These are phyloP conservation scores for Arthrinium phaeospermum DNA, from an alignment of 2,329 filamentous ascomycete species.

Conservation along the genomic window DNA sequence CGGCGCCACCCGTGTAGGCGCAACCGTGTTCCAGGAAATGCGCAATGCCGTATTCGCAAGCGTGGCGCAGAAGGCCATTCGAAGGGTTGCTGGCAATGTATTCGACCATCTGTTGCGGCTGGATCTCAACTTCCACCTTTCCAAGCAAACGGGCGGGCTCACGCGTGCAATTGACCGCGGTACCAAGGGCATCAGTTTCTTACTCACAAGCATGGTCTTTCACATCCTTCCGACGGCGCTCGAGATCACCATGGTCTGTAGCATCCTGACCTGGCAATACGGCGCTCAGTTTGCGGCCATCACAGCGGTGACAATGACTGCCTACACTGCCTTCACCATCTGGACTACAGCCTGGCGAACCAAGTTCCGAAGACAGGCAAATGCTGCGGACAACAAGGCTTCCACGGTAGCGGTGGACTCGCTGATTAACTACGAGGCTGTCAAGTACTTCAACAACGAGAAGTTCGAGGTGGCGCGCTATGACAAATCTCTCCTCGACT, in stretches of 20 bases:
- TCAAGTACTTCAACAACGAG: constrained; percentile 99
- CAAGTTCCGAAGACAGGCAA: constrained; percentile 92
- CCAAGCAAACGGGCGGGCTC: constrained; percentile 91
- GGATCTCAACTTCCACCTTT: constrained; percentile 92
- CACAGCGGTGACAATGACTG: constrained; percentile 87
- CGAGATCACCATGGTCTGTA: constrained; percentile 94
- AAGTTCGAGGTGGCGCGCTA: constrained; percentile 91
- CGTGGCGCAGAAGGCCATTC: constrained; percentile 95
- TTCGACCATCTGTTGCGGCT: constrained; percentile 88
- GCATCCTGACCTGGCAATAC: constrained; percentile 96
- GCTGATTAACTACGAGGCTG: constrained; percentile 97
- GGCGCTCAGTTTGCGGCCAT: constrained; percentile 90
- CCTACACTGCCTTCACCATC: constrained; percentile 96
- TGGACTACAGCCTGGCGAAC: constrained; percentile 96
- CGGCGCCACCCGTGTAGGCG: constrained; percentile 84
- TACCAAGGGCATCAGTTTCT: constrained; percentile 97
- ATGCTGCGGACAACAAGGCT: constrained; percentile 93
- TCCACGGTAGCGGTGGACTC: constrained; percentile 96
- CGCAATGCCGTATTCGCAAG: constrained; percentile 97
- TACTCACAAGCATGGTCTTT: constrained; percentile 98
- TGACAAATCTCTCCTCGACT: constrained; percentile 82
- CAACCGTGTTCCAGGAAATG: constrained; percentile 89
- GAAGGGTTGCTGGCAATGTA: constrained; percentile 87
- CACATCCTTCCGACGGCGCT: constrained; percentile 92
- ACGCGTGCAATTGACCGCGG: constrained; percentile 94